A percentile compares a stretch with the other conserved stretches of the same genome.
These are phyloP conservation scores for Fusarium heterosporum DNA, from an alignment of 2,329 filamentous ascomycete species.

Conservation along the genomic window DNA sequence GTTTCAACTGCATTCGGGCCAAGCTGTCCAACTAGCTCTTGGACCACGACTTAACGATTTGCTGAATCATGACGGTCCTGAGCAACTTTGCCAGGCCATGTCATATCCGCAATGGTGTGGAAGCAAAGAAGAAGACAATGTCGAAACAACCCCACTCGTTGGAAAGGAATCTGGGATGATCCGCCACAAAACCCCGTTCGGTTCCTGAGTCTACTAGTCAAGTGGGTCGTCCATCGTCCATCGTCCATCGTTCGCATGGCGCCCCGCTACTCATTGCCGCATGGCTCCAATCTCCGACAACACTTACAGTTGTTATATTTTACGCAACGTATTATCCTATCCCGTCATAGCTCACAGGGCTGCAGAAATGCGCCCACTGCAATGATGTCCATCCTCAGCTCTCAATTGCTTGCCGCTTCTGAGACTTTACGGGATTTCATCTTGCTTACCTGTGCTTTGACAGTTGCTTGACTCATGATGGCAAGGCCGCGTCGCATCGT, in stretches of 20 bases:
- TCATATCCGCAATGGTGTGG: conserved; percentile 5
- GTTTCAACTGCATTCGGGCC: conserved; percentile 5
- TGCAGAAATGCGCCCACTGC: conserved; percentile 15
- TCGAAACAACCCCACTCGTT: conserved; percentile 8
- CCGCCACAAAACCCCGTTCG: conserved; percentile 27
- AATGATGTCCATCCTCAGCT: not conserved
- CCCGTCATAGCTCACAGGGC: conserved; percentile 28
- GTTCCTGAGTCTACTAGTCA: conserved; percentile 32
- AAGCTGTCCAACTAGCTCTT: conserved; percentile 3
- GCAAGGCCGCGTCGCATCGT: conserved; percentile 11
- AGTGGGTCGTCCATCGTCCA: conserved; percentile 30
- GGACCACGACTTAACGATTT: conserved; percentile 15
- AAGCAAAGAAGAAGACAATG: not conserved
- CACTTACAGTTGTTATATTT: conserved; percentile 14
- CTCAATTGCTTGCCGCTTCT: not conserved
- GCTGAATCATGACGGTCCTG: conserved; percentile 18
- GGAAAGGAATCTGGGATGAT: conserved; percentile 25
- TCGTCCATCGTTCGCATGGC: conserved; percentile 30
- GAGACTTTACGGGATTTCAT: not conserved
- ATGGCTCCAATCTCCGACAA: conserved; percentile 34
- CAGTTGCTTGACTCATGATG: conserved; percentile 20
- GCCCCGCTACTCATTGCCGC: conserved; percentile 31
- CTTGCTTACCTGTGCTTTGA: not conserved
- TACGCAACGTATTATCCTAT: conserved; percentile 3
- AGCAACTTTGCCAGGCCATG: not conserved